phyloP scores from a whole-genome alignment of 352 stramenopile species.

The Phytophthora syringae region DNA sequence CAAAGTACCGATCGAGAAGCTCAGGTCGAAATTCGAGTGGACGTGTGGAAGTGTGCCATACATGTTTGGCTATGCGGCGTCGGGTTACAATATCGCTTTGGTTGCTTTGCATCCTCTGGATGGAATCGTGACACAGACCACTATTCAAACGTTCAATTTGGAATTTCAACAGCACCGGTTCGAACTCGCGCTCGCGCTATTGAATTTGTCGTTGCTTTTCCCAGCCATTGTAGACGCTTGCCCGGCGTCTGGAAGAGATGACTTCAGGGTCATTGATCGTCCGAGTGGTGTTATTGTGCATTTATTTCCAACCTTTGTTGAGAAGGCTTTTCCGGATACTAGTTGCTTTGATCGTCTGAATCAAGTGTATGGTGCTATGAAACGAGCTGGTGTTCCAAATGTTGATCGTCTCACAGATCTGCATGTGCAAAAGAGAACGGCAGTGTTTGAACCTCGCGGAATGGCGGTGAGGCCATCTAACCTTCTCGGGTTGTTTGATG shows the following conservation, averaged over 20 bases:
- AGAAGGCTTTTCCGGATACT: conserved; percentile 17
- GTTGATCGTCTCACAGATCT: conserved; percentile 14
- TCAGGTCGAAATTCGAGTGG: conserved; percentile 19
- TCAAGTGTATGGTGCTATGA: conserved; percentile 13
- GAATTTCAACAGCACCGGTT: conserved; percentile 13
- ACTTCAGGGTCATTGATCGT: conserved; percentile 11
- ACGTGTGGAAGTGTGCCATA: conserved; percentile 18
- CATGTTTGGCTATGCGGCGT: conserved; percentile 28
- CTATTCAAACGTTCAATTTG: conserved; percentile 18
- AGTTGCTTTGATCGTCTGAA: conserved; percentile 5
- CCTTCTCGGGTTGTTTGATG: conserved; percentile 14
- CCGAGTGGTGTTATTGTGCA: conserved; percentile 11
- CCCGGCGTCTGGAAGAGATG: conserved; percentile 5
- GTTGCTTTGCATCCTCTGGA: conserved; percentile 6
- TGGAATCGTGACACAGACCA: conserved; percentile 3
- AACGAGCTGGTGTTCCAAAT: conserved; percentile 15
- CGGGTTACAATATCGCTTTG: conserved; percentile 14
- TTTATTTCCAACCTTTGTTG: conserved; percentile 12
- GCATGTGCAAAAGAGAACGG: conserved; percentile 1
- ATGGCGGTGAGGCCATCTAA: conserved; percentile 9
- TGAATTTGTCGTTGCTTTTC: conserved; percentile 29
- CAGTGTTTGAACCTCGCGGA: conserved; percentile 18
- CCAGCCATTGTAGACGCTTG: conserved; percentile 22
- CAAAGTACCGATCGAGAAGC: conserved; percentile 1
- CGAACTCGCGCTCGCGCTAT: conserved; percentile 16